Percentiles rank a stretch among this genome's conserved stretches.
Conservation (phyloP, 768 basidiomycete genomes). For the Phanerochaete carnosa region DNA sequence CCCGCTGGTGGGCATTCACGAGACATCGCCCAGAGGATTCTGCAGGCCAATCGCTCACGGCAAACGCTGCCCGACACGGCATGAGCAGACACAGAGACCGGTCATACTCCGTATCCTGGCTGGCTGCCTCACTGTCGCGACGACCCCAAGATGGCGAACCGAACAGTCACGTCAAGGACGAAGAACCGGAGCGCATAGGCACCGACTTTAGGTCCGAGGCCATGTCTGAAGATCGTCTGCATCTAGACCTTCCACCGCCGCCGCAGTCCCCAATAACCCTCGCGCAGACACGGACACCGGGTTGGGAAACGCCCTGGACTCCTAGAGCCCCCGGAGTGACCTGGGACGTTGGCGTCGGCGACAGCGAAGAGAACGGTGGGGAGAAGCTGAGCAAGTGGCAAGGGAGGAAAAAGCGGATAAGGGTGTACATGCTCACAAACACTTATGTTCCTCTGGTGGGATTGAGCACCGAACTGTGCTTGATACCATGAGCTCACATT, state of each 20-base stretch:
- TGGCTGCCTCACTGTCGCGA: slow-evolving; percentile 35
- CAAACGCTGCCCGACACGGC: slow-evolving; percentile 9
- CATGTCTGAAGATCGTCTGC: slow-evolving; percentile 12
- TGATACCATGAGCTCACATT: slow-evolving; percentile 7
- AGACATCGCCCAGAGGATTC: slow-evolving; percentile 43
- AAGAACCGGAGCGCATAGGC: not conserved
- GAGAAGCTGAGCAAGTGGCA: slow-evolving; percentile 25
- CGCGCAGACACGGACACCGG: slow-evolving; percentile 55
- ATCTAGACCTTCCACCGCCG: slow-evolving; percentile 31
- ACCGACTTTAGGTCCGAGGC: not conserved
- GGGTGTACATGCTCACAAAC: slow-evolving; percentile 69
- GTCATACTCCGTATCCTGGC: slow-evolving; percentile 50
- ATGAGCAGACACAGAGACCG: slow-evolving; percentile 14
- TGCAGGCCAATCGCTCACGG: slow-evolving; percentile 15
- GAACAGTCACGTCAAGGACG: slow-evolving; percentile 9
- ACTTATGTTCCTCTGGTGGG: slow-evolving; percentile 76
- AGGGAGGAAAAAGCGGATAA: slow-evolving; percentile 45
- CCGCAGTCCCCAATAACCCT: slow-evolving; percentile 41
- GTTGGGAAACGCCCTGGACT: slow-evolving; percentile 71
- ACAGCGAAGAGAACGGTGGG: slow-evolving; percentile 15
- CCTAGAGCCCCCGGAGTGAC: slow-evolving; percentile 24
- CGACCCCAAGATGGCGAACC: slow-evolving; percentile 27
- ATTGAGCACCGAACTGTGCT: not conserved
- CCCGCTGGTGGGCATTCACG: slow-evolving; percentile 75
- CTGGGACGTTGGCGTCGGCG: slow-evolving; percentile 10